phyloP scores from a whole-genome alignment of 257 asterid species.

The Rehmannia glutinosa region DNA sequence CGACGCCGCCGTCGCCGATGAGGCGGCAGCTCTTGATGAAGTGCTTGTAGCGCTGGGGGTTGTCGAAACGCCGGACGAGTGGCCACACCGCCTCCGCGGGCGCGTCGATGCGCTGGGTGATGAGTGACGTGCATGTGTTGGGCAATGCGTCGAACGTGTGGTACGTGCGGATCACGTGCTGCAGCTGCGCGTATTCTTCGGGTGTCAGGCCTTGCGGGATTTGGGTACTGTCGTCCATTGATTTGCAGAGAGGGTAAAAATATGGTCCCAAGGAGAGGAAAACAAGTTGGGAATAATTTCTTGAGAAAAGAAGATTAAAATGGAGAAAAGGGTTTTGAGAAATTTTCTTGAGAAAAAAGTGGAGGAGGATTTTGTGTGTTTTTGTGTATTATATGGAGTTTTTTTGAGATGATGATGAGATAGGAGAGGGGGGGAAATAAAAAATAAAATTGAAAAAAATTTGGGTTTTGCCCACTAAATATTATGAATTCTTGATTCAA shows the following conservation, averaged over 20 bases:
- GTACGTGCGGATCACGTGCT: slow-evolving; percentile 41
- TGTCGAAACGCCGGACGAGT: slow-evolving; percentile 72
- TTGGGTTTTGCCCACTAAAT: too few relatives aligned
- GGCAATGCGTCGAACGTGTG: slow-evolving; percentile 63
- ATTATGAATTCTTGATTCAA: too few relatives aligned
- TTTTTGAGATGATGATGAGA: background rate
- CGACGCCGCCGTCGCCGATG: slow-evolving; percentile 77
- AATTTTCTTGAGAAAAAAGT: background rate
- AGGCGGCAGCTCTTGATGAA: slow-evolving; percentile 80
- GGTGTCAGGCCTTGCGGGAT: slow-evolving; percentile 46
- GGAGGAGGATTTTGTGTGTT: background rate
- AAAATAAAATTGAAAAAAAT: background rate
- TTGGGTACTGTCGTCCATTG: slow-evolving; percentile 27
- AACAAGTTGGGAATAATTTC: too few relatives aligned
- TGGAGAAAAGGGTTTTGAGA: too few relatives aligned
- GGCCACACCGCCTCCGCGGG: slow-evolving; percentile 76
- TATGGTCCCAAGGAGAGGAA: too few relatives aligned
- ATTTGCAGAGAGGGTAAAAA: too few relatives aligned
- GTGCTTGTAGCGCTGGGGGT: slow-evolving; percentile 86
- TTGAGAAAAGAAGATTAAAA: too few relatives aligned
- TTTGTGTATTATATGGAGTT: background rate
- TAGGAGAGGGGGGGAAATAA: background rate
- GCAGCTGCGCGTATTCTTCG: slow-evolving; percentile 52
- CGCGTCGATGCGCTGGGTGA: slow-evolving; percentile 66
- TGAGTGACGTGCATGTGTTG: slow-evolving; percentile 68